Evolutionary conservation across 768 basidiomycete species (phyloP).

Genomic region (Russula griseocarnosa): DNA sequence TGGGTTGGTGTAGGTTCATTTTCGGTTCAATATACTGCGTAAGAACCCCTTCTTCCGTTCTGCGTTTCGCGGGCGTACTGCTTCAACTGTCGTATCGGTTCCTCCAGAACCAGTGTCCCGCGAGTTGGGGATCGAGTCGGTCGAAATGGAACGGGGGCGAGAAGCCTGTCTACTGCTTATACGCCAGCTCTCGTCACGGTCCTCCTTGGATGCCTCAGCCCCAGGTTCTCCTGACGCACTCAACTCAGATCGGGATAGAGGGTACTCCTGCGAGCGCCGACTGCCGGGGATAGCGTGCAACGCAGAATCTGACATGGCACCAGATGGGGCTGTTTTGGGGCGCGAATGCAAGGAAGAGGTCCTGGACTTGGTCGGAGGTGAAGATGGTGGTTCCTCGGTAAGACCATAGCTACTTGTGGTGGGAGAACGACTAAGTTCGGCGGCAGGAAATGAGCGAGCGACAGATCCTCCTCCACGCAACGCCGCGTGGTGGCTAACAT

Average conservation of each 20-base stretch:
- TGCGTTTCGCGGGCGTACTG: constrained; percentile 22
- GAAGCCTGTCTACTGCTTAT: constrained; percentile 29
- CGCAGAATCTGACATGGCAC: constrained; percentile 22
- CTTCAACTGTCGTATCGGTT: not conserved
- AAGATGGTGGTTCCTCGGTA: not conserved
- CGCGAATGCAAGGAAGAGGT: constrained; percentile 19
- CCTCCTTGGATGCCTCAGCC: not conserved
- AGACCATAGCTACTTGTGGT: not conserved
- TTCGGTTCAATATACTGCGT: constrained; percentile 40
- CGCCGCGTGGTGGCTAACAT: constrained; percentile 50
- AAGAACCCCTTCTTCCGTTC: constrained; percentile 40
- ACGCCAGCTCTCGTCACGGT: constrained; percentile 6
- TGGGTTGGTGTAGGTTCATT: constrained; percentile 30
- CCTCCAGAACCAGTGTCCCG: not conserved
- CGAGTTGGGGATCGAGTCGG: constrained; percentile 49
- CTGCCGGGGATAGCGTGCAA: constrained; percentile 28
- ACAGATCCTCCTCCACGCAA: not conserved
- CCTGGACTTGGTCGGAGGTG: constrained; percentile 7
- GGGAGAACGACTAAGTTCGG: constrained; percentile 7
- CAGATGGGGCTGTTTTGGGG: constrained; percentile 25
- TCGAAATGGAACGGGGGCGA: constrained; percentile 52
- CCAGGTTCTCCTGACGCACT: not conserved
- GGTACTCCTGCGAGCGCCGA: constrained; percentile 20
- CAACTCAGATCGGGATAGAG: constrained; percentile 1
- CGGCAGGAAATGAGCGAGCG: not conserved